Evolutionary conservation across 345 rosid genomes (phyloP), one percentile per base, ranked within the genome.

Genomic region (Tarenaya hassleriana): DNA sequence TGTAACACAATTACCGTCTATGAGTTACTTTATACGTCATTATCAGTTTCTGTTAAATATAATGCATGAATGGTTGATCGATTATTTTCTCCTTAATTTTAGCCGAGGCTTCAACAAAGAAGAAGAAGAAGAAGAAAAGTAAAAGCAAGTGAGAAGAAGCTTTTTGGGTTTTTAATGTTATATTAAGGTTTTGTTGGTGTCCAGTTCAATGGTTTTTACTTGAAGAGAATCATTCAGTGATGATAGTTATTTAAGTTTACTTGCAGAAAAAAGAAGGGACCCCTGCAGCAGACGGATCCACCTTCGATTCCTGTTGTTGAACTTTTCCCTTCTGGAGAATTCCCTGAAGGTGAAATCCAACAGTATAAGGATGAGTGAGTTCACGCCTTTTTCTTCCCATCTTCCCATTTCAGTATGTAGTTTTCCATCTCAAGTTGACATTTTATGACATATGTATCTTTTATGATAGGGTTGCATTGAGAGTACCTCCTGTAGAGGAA

Each of bases 271-370:
- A 92, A 85, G 94, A 86, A 90, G 64, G 96, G 80, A 60, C 43
- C 21, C 1, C 81, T 61, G 32, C 70, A 73, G 69, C 98, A 92
- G 71, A 83, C 97, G 54, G 72, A 85, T 68, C 98, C 95, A 41
- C 98, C 97, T 41, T 67, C 95, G 4, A 73, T 85, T 15, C 87
- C 98, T 41, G 69, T 88, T 29, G 47, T 20, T 56, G 79, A 85
- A 34, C 94, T 92, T 40, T 92, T 88, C 40, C 95, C 85, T n/a
- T 83, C 95, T 52, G 94, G 85, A 15, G 95, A 88, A 46, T 92
- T 88, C 69, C 97, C 95, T 33, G 95, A 85, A 76, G 98, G 98
- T 68, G 97, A 92, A 92, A 80, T 85, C 67, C 97, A 92, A 49
- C 91, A 88, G 40, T 85, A 83, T 65, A 85, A 81, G 70, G 98